Base-by-base conservation (phyloP, 2,329 filamentous ascomycete genomes). In the Penicillium sp. region DNA sequence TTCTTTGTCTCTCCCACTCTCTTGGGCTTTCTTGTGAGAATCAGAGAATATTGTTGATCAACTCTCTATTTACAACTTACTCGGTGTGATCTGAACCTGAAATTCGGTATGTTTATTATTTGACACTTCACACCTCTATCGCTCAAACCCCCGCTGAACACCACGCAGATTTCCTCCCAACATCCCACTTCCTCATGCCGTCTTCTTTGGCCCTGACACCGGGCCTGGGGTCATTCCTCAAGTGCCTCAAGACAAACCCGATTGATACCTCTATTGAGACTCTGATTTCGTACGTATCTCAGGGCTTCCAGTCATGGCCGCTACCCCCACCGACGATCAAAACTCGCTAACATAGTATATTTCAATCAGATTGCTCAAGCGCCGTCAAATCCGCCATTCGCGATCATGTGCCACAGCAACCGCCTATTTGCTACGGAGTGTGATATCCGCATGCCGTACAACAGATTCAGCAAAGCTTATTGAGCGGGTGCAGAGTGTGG, bases 321-420 rank as follows among this genome's bases (percentile, higher is more conserved):
- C n/a, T 21, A 41, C 27, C 15, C 21, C 10, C 17, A 17, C 25
- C n/a, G 23, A 43, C 35, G n/a, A 43, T 27, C 49, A n/a, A n/a
- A 13, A 23, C 40, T 54, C 46, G 50, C 59, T 62, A 59, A 62
- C 10, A 40, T 37, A 5, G 37, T 46, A 40, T 25, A n/a, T 40
- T 42, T 35, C 23, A n/a, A 43, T 27, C 67, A 94, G 91, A 52
- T 86, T 97, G 21, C 84, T 99, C 64, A 97, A 96, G 77, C 84
- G 93, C 73, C 84, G 93, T 67, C 93, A 97, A 73, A 96, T 99
- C 70, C 86, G 85, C 61, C 91, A 91, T 64, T 91, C 93, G 47
- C 87, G 94, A 74, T 86, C 90, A 74, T 97, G 93, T 77, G 94
- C 94, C 57, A 86, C 94, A 58, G 93, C 93, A 60, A 97, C 93